These are phyloP conservation scores for Cyclostephanos invisitatus DNA, from an alignment of 108 stramenopile species.

Conservation along the genomic window DNA sequence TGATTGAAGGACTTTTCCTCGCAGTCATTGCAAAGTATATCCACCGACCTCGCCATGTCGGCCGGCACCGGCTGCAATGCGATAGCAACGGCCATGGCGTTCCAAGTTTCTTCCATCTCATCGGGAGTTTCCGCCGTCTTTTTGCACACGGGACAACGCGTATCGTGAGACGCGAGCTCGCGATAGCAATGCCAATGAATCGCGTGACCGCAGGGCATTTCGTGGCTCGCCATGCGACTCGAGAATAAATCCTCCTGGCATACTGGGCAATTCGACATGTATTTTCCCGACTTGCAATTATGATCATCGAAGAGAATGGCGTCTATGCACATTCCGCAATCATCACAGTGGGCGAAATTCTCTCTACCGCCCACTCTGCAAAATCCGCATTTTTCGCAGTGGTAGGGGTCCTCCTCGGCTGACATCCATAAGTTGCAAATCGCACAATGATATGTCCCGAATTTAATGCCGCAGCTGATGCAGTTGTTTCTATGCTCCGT, in stretches of 20 bases:
- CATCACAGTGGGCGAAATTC: slow-evolving; percentile 81
- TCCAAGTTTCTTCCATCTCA: slow-evolving; percentile 84
- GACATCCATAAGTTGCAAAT: slow-evolving; percentile 91
- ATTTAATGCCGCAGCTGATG: slow-evolving; percentile 67
- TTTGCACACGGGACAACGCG: slow-evolving; percentile 86
- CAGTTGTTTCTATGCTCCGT: slow-evolving; percentile 69
- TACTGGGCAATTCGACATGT: slow-evolving; percentile 89
- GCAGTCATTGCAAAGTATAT: slow-evolving; percentile 85
- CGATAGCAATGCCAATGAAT: slow-evolving; percentile 76
- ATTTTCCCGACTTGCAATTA: slow-evolving; percentile 87
- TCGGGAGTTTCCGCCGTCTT: slow-evolving; percentile 90
- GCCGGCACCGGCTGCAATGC: slow-evolving; percentile 82
- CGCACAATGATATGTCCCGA: slow-evolving; percentile 83
- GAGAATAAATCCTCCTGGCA: slow-evolving; percentile 90
- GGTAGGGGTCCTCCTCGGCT: slow-evolving; percentile 80
- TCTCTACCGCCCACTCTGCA: slow-evolving; percentile 88
- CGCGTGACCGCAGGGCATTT: slow-evolving; percentile 56
- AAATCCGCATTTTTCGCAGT: slow-evolving; percentile 85
- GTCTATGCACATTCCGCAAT: slow-evolving; percentile 91
- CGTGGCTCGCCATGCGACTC: slow-evolving; percentile 60
- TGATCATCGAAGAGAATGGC: slow-evolving; percentile 78
- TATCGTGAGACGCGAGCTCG: slow-evolving; percentile 73
- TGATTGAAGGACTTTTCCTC: slow-evolving; percentile 60
- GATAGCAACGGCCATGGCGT: slow-evolving; percentile 77
- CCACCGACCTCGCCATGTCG: slow-evolving; percentile 79